A percentile compares a stretch with the other conserved stretches of the same genome.
Evolutionary conservation across 179 eudicot species (phyloP).

Genomic region (Kewa caespitosa): DNA sequence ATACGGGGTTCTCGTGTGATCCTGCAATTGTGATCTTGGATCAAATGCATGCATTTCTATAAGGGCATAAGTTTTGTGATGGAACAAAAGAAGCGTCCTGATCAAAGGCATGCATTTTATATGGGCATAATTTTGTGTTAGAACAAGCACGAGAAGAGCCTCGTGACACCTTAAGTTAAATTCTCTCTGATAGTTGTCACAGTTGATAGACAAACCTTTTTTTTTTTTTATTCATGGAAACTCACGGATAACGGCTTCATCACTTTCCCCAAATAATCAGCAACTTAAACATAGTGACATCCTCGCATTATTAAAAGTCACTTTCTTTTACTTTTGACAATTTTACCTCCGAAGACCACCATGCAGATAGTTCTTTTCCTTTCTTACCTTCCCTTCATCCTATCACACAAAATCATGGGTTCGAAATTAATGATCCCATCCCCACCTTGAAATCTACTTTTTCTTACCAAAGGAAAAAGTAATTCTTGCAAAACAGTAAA

Average conservation of each 20-base stretch:
- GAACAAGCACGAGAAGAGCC: background rate
- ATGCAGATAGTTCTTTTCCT: background rate
- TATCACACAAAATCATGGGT: background rate
- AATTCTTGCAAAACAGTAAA: background rate
- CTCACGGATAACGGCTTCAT: background rate
- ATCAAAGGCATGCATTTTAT: too few relatives aligned
- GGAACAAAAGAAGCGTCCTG: too few relatives aligned
- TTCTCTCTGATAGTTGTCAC: constrained; percentile 7
- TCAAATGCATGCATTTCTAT: background rate
- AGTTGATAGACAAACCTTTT: background rate
- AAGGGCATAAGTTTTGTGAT: constrained; percentile 5
- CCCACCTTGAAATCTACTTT: background rate
- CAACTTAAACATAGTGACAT: background rate
- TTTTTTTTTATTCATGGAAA: background rate
- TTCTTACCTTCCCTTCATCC: background rate
- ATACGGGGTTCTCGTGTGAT: constrained; percentile 27
- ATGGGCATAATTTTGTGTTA: too few relatives aligned
- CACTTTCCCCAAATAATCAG: background rate
- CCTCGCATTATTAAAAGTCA: background rate
- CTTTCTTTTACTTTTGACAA: background rate
- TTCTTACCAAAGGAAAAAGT: background rate
- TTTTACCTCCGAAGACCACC: background rate
- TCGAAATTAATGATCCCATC: background rate
- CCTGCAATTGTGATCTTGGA: constrained; percentile 43
- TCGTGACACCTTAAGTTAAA: background rate